phyloP scores from a whole-genome alignment of 371 early-diverging fungal species.

The Mortierella sp. region DNA sequence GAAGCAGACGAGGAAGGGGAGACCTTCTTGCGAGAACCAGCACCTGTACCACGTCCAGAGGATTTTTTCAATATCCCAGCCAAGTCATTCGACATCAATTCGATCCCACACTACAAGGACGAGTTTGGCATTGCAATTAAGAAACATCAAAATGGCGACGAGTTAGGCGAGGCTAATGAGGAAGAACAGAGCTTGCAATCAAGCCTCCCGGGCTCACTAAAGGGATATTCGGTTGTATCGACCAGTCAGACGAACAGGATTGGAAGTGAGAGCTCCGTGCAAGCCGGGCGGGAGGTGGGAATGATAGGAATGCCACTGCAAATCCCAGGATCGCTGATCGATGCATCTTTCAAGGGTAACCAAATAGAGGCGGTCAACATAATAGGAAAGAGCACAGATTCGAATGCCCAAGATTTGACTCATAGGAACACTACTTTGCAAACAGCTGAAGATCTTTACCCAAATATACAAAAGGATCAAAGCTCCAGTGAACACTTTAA shows the following conservation, averaged over 20 bases:
- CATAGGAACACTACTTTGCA: background rate
- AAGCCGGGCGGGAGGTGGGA: background rate
- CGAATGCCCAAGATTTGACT: background rate
- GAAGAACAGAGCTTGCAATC: background rate
- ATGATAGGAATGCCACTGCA: background rate
- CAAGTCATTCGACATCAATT: slow-evolving; percentile 18
- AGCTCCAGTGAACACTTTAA: background rate
- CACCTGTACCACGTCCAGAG: slow-evolving; percentile 13
- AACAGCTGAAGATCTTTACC: background rate
- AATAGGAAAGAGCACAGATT: background rate
- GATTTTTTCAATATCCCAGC: slow-evolving; percentile 17
- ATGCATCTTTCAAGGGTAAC: background rate
- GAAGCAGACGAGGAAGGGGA: slow-evolving; percentile 4
- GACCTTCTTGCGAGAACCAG: slow-evolving; percentile 9
- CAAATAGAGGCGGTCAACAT: background rate
- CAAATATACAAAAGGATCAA: background rate
- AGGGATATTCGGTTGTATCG: background rate
- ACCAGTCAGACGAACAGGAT: too few relatives aligned
- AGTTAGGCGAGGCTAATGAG: background rate
- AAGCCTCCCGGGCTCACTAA: background rate
- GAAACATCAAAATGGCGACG: background rate
- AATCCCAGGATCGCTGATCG: background rate
- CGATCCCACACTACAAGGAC: slow-evolving; percentile 13
- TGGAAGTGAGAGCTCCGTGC: background rate
- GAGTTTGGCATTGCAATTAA: slow-evolving; percentile 15